phyloP scores from a whole-genome alignment of 1,284 basidiomycete genomes.

The Heliocybe sulcata region DNA sequence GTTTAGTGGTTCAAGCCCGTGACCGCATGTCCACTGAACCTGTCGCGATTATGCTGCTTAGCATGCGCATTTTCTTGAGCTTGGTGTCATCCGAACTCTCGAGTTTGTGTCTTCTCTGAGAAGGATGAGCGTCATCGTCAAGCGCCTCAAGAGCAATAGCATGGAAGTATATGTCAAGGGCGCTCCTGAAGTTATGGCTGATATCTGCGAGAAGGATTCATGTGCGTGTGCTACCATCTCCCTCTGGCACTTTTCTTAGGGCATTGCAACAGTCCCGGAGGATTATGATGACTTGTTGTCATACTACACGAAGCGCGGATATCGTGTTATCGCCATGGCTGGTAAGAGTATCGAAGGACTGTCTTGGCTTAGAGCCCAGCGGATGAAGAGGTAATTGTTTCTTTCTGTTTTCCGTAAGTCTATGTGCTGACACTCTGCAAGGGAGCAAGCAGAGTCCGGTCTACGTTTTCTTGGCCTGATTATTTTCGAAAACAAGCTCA shows the following conservation, averaged over 20 bases:
- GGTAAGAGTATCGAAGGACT: conserved; percentile 93
- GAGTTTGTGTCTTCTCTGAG: conserved; percentile 94
- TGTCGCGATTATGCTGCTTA: conserved; percentile 24
- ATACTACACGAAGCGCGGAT: conserved; percentile 96
- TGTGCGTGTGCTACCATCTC: conserved; percentile 45
- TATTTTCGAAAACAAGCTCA: conserved; percentile 99
- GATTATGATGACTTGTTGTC: conserved; percentile 97
- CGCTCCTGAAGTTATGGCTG: conserved; percentile 95
- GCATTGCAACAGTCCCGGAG: conserved; percentile 64
- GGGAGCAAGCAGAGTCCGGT: conserved; percentile 90
- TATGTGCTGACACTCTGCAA: conserved; percentile 21
- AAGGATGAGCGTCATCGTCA: conserved; percentile 97
- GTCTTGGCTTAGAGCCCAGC: conserved; percentile 97
- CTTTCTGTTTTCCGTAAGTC: background rate
- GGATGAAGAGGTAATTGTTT: conserved; percentile 75
- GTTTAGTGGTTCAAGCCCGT: conserved; percentile 11
- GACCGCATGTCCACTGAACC: conserved; percentile 1
- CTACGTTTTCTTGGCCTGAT: conserved; percentile 93
- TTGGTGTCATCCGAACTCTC: conserved; percentile 94
- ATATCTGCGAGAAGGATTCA: conserved; percentile 87
- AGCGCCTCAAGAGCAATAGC: conserved; percentile 85
- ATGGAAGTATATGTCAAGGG: conserved; percentile 99
- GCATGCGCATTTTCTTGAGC: conserved; percentile 93
- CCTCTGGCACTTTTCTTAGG: background rate
- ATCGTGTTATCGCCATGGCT: conserved; percentile 97